Evolutionary conservation across 2,329 filamentous ascomycete genomes (phyloP), one percentile per base, ranked within the genome.

Genomic region (Leptographium procerum): DNA sequence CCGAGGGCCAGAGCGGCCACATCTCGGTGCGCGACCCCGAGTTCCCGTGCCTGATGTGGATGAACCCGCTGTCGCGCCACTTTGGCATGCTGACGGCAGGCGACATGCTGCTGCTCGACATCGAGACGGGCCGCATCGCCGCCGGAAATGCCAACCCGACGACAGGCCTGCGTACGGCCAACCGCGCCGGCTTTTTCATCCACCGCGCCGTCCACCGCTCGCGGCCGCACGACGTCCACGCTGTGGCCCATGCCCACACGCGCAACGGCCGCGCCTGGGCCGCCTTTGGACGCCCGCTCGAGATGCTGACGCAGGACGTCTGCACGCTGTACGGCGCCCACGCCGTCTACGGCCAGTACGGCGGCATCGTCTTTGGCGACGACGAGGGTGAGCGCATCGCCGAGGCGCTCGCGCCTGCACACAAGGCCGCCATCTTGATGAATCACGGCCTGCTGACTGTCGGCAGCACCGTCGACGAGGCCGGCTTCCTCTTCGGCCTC

Each of bases 391-490:
- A 77, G 63, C 75, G 78, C 48, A 82, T 90, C 61, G 86, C 86
- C 2, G 73, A 72, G 13, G 80, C 85, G 0, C 73, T 91, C 1
- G 86, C 86, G 0, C 59, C 64, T 29, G 69, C 74, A 0, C 80
- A 80, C 63, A 86, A 79, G 68, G 85, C 77, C 1, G 76, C 82
- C 62, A 83, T 89, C 52, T 71, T 89, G 55, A 75, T 85, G 63
- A 90, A 89, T 67, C 87, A 90, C 69, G 87, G 87, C 0, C 71
- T 91, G 40, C 70, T 90, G 55, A 88, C 85, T 0, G 86, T 88
- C 0, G 87, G 87, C 4, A 66, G 69, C 8, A 90, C 87, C 0
- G 86, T 90, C 2, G 87, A 90, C 66, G 87, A 90, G 69, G 87
- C 87, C 1, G 83, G 83, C 0, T 90, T 85, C 68, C 69, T 89